phyloP scores from a whole-genome alignment of 306 rosid species.

The Lupinus albus region DNA sequence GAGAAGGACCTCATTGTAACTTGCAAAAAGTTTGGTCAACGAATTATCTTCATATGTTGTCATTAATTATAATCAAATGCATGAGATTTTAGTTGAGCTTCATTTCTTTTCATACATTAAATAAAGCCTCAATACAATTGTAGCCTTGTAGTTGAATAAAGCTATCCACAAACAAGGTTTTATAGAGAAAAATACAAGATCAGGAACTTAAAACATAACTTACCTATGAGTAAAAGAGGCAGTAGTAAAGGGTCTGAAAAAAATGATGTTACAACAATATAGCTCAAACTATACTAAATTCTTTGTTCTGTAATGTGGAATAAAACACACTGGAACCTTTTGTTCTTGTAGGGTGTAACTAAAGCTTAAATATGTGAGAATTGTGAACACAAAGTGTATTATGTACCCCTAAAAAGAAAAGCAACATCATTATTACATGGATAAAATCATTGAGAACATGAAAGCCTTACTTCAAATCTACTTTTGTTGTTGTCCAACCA shows the following conservation, averaged over 20 bases:
- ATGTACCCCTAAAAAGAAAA: background rate
- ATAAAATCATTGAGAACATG: too few species aligned
- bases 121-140: background rate
- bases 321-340: background rate
- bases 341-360: background rate
- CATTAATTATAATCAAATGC: conserved; percentile 23
- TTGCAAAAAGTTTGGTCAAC: background rate
- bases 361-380: background rate
- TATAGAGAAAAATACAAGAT: background rate
- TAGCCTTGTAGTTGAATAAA: background rate
- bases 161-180: background rate
- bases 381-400: background rate
- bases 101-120: background rate
- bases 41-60: conserved; percentile 30
- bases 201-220: background rate
- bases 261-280: background rate
- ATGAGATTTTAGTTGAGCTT: conserved; percentile 15
- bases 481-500: background rate
- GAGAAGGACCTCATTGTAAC: conserved; percentile 29
- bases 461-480: background rate
- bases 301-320: background rate
- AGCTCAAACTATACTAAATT: background rate
- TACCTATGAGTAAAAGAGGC: background rate
- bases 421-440: background rate
- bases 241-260: background rate